Percentiles rank a stretch among this genome's conserved stretches.
phyloP scores from a whole-genome alignment of 768 basidiomycete genomes.

The Coprinopsis cinerea region DNA sequence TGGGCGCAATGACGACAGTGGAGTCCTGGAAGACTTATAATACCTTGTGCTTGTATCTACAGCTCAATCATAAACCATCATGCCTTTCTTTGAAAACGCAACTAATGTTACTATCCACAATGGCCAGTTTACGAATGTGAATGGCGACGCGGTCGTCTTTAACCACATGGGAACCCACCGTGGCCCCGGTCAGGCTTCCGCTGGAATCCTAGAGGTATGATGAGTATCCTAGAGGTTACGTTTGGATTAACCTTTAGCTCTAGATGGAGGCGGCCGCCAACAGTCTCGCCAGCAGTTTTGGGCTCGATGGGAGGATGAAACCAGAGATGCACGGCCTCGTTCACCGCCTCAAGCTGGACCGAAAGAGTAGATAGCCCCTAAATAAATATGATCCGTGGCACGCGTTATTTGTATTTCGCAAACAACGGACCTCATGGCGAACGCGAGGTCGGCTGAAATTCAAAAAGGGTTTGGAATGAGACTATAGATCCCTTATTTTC shows the following conservation, averaged over 20 bases:
- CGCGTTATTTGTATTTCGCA: slow-evolving; percentile 9
- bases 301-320: too few relatives aligned
- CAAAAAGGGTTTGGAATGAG: background rate
- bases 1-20: background rate
- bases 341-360: background rate
- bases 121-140: background rate
- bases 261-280: too few relatives aligned
- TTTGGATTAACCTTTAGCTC: too few relatives aligned
- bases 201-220: too few relatives aligned
- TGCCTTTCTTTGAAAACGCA: background rate
- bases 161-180: background rate
- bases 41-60: background rate
- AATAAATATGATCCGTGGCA: background rate
- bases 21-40: background rate
- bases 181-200: background rate
- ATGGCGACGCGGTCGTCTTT: background rate
- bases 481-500: background rate
- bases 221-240: too few relatives aligned
- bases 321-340: background rate
- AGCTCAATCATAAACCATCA: background rate
- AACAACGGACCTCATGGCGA: slow-evolving; percentile 10
- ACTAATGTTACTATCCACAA: background rate
- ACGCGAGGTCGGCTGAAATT: slow-evolving; percentile 3
- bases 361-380: background rate
- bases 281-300: too few relatives aligned